phyloP scores from a whole-genome alignment of 768 basidiomycete species.

The Boletellus ananiceps region DNA sequence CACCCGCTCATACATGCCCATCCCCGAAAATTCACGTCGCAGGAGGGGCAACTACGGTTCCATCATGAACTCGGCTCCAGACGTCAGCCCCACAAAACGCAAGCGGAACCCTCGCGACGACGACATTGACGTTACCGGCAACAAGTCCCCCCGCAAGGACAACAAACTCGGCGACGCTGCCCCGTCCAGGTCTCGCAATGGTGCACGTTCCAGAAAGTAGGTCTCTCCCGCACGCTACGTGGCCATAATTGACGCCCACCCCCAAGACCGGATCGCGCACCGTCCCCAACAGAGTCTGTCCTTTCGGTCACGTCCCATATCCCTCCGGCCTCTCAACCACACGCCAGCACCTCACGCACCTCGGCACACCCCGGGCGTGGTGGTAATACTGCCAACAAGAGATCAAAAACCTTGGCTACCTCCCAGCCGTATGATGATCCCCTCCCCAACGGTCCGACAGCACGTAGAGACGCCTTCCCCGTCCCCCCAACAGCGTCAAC shows the following conservation, averaged over 20 bases:
- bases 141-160: slow-evolving; percentile 63
- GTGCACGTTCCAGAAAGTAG: slow-evolving; percentile 58
- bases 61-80: slow-evolving; percentile 45
- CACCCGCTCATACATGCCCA: slow-evolving; percentile 63
- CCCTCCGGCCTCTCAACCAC: slow-evolving; percentile 33
- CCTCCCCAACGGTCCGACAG: slow-evolving; percentile 37
- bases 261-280: slow-evolving; percentile 55
- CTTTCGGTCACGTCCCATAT: slow-evolving; percentile 68
- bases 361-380: slow-evolving; percentile 31
- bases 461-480: slow-evolving; percentile 41
- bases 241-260: not conserved
- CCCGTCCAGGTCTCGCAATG: slow-evolving; percentile 46
- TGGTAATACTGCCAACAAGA: slow-evolving; percentile 37
- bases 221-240: slow-evolving; percentile 17
- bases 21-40: slow-evolving; percentile 61
- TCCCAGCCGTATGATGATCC: slow-evolving; percentile 39
- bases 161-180: slow-evolving; percentile 38
- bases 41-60: slow-evolving; percentile 54
- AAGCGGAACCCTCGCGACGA: slow-evolving; percentile 61
- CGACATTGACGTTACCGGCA: slow-evolving; percentile 48
- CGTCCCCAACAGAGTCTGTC: slow-evolving; percentile 70
- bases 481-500: slow-evolving; percentile 47
- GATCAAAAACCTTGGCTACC: slow-evolving; percentile 36
- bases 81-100: slow-evolving; percentile 62
- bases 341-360: slow-evolving; percentile 24